Base-by-base conservation (phyloP, 2,329 filamentous ascomycete genomes). In the Annulohypoxylon truncatum region DNA sequence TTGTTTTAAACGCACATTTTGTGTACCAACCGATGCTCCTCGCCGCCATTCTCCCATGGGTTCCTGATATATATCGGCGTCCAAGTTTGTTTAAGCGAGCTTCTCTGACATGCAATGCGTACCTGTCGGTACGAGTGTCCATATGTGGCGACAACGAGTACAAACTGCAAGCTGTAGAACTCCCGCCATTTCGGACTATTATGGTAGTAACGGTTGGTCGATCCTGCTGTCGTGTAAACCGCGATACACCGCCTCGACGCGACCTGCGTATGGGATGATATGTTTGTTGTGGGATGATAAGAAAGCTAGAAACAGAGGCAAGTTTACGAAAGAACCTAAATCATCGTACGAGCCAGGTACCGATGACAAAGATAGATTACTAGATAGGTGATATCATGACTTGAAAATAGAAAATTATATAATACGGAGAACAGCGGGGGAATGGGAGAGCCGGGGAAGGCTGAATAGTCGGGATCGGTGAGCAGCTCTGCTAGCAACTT, bases 221-320 rank as follows among this genome's bases (percentile, higher is more conserved):
- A 64, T 66, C 55, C 62, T 66, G 18, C 55, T 53, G 66, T 38
- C 28, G 66, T 64, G 63, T 63, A 64, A 63, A 58, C 38, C 38
- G 18, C 22, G 15, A 64, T 69, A 64, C 66, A 69, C 66, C 66
- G 66, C 66, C 63, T 68, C 63, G 31, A 55, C 38, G 10, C 22
- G 20, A 13, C 35, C 33, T 15, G 58, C 48, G 12, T 35, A 29
- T 46, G 18, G 10, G 40, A 60, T 42, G 54, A 57, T 12, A 38
- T 46, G 58, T 15, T 22, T 26, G 38, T 29, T 26, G 18, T 61
- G 47, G 52, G 24, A 52, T 52, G 46, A 58, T 52, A 22, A 12
- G 35, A 56, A n/a, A 35, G 15, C 13, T n/a, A 15, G 33, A 26
- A 18, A 31, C 28, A 50, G 15, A 12, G 15, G 13, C 31, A 62